Base-by-base conservation (phyloP, 371 early-diverging fungal species). In the Lichtheimia hyalospora region DNA sequence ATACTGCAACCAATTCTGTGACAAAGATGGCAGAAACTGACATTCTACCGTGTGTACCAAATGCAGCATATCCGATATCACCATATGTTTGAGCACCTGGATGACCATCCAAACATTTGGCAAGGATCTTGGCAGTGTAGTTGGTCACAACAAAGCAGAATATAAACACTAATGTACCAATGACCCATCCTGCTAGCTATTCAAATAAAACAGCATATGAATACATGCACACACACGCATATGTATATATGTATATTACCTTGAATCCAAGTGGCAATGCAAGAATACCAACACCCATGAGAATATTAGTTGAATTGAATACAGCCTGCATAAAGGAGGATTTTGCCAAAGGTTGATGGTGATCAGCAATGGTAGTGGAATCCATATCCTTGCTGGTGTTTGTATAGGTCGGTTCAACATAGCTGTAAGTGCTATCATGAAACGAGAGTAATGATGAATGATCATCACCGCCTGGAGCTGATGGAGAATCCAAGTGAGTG, bases 31-130 rank as follows among this genome's bases (percentile, higher is more conserved):
- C 40, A 3, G 78, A 68, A 3, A 85, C 71, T 46, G 63, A 58
- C 23, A 76, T 61, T 39, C 87, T 73, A 1, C 85, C 88, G 18
- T 63, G 59, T 6, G 66, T 59, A 14, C 91, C 91, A 80, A 86
- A 91, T 3, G 91, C 87, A 12, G 71, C 58, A 12, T 86, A 80
- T 16, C 87, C 91, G 58, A 88, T 74, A 63, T 91, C 91, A 20
- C 86, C 84, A 64, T 87, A 89, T 2, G 84, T 84, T 41, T 67
- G 63, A 8, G 77, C 65, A 18, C 71, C 63, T 24, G 55, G 63
- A 18, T 70, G 48, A 21, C 54, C 51, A 16, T 81, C 75, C 69
- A 89, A 59, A 69, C 85, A 86, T 54, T 75, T 67, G 6, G 70
- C 81, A 5, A 89, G 69, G 15, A 87, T 41, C 57, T 77, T 84